Percentiles rank a stretch among this genome's conserved stretches.
Conservation (phyloP, 2,329 filamentous ascomycete species). For the Ilyonectria mors-panacis region DNA sequence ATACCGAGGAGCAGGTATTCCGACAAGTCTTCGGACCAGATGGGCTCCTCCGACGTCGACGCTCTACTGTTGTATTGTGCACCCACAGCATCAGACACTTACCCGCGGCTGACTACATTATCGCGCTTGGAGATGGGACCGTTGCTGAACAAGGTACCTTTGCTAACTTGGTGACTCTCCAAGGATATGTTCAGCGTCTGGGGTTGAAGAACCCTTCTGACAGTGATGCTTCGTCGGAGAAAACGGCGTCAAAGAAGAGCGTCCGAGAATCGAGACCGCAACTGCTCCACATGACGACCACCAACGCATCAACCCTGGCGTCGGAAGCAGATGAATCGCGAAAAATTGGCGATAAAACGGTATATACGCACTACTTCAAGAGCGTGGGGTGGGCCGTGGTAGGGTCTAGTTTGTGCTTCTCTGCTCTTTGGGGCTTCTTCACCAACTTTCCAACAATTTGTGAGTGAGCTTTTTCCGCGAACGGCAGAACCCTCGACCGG, state of each 20-base stretch:
- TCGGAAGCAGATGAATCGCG: constrained; percentile 40
- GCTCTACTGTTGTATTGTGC: constrained; percentile 18
- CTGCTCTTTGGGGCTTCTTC: constrained; percentile 44
- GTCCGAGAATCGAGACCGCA: background rate
- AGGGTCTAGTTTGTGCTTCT: constrained; percentile 38
- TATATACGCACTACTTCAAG: constrained; percentile 54
- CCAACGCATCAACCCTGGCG: background rate
- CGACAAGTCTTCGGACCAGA: constrained; percentile 32
- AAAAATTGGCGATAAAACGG: constrained; percentile 48
- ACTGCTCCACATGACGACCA: background rate
- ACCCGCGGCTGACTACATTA: constrained; percentile 27
- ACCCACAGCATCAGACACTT: constrained; percentile 30
- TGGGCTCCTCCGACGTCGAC: constrained; percentile 32
- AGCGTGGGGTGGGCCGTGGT: constrained; percentile 41
- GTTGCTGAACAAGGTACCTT: constrained; percentile 7
- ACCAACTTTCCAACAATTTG: constrained; percentile 53
- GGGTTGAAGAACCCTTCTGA: background rate
- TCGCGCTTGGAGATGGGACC: constrained; percentile 22
- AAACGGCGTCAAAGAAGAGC: background rate
- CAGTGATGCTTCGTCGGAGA: constrained; percentile 6
- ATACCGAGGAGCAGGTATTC: constrained; percentile 42
- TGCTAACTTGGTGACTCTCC: background rate
- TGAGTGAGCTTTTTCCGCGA: background rate
- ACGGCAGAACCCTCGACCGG: background rate
- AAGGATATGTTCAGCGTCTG: constrained; percentile 11